Percentiles rank a stretch among this genome's conserved stretches.
phyloP scores from a whole-genome alignment of 805 yeast species.

The Teunomyces barrocoloradensis region DNA sequence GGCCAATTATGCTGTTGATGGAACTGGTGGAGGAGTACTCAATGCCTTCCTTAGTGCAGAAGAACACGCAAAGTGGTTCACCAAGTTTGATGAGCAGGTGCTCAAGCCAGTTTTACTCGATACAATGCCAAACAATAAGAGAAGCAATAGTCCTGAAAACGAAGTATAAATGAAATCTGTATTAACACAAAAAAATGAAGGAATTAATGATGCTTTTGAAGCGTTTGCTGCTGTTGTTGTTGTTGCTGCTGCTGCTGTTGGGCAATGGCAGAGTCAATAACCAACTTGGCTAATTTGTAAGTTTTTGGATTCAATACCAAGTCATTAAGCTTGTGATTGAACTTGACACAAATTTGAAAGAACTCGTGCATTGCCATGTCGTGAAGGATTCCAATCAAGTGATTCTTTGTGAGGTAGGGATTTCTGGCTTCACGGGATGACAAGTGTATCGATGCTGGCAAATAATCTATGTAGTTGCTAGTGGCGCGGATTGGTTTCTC shows the following conservation, averaged over 20 bases:
- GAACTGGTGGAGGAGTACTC: constrained; percentile 28
- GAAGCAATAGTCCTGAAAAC: constrained; percentile 5
- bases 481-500: constrained; percentile 55
- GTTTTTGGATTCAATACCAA: constrained; percentile 61
- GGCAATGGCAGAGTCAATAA: constrained; percentile 61
- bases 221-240: constrained; percentile 24
- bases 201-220: constrained; percentile 1
- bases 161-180: background rate
- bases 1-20: background rate
- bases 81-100: constrained; percentile 89
- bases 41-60: constrained; percentile 51
- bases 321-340: constrained; percentile 62
- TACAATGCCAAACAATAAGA: constrained; percentile 31
- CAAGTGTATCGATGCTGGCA: constrained; percentile 48
- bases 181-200: background rate
- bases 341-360: constrained; percentile 60
- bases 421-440: constrained; percentile 21
- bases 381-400: constrained; percentile 54
- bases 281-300: constrained; percentile 68
- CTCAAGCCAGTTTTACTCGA: constrained; percentile 89
- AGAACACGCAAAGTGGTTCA: constrained; percentile 88
- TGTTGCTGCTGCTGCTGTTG: constrained; percentile 34
- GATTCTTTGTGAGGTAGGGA: constrained; percentile 20
- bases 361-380: constrained; percentile 65
- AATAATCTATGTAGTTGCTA: constrained; percentile 33